Evolutionary conservation across 805 yeast species (phyloP).

Genomic region (Cyberlindnera samutprakarnensis): DNA sequence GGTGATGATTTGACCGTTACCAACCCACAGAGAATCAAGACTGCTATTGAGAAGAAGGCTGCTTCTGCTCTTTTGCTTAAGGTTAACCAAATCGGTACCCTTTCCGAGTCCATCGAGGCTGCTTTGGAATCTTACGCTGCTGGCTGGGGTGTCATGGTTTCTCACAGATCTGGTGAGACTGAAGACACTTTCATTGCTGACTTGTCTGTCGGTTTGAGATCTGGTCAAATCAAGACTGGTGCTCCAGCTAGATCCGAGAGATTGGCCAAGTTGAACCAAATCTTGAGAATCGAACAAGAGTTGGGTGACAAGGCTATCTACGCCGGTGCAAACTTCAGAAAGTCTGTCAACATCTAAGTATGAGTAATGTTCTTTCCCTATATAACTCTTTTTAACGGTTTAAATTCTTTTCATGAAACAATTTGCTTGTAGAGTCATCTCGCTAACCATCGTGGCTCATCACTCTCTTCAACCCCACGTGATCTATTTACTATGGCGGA

Average conservation of each 20-base stretch:
- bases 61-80: slow-evolving; percentile 92
- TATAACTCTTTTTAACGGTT: too few species aligned
- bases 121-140: slow-evolving; percentile 93
- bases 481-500: background rate
- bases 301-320: slow-evolving; percentile 95
- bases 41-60: slow-evolving; percentile 94
- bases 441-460: too few species aligned
- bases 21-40: slow-evolving; percentile 89
- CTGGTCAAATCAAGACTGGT: slow-evolving; percentile 99
- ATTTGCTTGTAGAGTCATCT: too few species aligned
- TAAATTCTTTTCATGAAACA: too few species aligned
- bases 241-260: slow-evolving; percentile 99
- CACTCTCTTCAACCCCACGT: background rate
- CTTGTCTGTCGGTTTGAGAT: slow-evolving; percentile 93
- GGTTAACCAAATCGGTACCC: slow-evolving; percentile 98
- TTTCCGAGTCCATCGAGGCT: slow-evolving; percentile 94
- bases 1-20: slow-evolving; percentile 99
- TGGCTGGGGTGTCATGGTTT: slow-evolving; percentile 99
- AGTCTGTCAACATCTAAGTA: slow-evolving; percentile 26
- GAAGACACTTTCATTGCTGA: slow-evolving; percentile 99
- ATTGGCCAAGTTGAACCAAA: slow-evolving; percentile 98
- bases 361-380: too few species aligned
- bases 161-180: slow-evolving; percentile 99
- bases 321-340: slow-evolving; percentile 89
- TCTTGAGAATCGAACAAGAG: slow-evolving; percentile 97